Evolutionary conservation across 805 yeast species (phyloP).

Genomic region (Yamadazyma tumulicola): DNA sequence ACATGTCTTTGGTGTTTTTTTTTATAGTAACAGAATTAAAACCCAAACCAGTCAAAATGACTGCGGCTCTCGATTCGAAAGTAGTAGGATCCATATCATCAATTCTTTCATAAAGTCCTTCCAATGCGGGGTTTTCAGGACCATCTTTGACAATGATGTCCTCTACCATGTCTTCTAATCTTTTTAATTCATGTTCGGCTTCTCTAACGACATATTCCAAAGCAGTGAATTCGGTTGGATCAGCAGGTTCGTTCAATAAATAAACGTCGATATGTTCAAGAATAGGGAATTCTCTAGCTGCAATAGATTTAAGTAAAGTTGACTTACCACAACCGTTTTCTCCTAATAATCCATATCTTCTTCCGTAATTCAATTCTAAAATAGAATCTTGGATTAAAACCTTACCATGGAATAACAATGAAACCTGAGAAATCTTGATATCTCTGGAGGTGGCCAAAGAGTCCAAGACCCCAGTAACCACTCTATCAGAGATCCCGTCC

Average conservation of each 20-base stretch:
- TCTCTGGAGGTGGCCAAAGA: conserved; percentile 90
- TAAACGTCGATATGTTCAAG: conserved; percentile 91
- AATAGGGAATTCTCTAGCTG: conserved; percentile 94
- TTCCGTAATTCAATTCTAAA: conserved; percentile 92
- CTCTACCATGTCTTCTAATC: conserved; percentile 89
- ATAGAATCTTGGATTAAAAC: conserved; percentile 90
- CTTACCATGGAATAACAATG: conserved; percentile 95
- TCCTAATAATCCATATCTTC: conserved; percentile 96
- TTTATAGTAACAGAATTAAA: conserved; percentile 82
- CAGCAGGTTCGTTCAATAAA: conserved; percentile 96
- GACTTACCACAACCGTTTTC: conserved; percentile 99
- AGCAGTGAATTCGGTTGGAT: conserved; percentile 86
- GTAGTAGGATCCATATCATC: conserved; percentile 95
- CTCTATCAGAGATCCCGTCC: conserved; percentile 94
- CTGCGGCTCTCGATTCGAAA: conserved; percentile 94
- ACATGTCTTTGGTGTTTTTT: conserved; percentile 97
- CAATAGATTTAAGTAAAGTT: conserved; percentile 86
- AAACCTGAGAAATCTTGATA: conserved; percentile 84
- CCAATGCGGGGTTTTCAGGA: conserved; percentile 85
- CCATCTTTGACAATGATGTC: conserved; percentile 86
- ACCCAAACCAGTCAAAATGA: conserved; percentile 95
- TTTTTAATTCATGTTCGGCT: conserved; percentile 89
- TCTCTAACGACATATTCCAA: conserved; percentile 95
- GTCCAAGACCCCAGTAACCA: conserved; percentile 93
- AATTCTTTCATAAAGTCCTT: conserved; percentile 89